Evolutionary conservation across 2,329 filamentous ascomycete species (phyloP), one percentile per base, ranked within the genome.

Genomic region (Camillea tinctor): DNA sequence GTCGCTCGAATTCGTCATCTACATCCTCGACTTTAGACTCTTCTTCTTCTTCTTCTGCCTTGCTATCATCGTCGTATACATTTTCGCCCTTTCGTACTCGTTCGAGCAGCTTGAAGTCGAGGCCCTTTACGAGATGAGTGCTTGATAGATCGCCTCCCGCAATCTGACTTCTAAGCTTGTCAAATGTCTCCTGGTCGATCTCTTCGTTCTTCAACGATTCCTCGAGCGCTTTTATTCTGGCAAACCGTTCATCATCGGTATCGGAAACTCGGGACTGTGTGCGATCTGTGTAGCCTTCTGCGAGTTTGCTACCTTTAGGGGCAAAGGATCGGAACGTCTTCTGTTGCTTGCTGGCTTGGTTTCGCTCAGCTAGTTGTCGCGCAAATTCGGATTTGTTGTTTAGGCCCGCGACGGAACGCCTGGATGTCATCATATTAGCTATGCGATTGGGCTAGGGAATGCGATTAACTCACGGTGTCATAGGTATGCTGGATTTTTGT

Each of bases 81-180:
- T 93, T 79, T 73, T 93, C 90, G 49, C 90, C 91, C 58, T 82
- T 83, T 61, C 84, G 83, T 61, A 90, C 82, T 66, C 88, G 82
- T 73, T 90, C 85, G 24, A 93, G 78, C 13, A 98, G 79, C 73
- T 90, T 90, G 73, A 92, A 90, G 75, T 99, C 95, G 54, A 99
- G 77, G 0, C 95, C 95, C 72, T 97, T 98, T 53, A 98, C 89
- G 65, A 97, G 77, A 80, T 97, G 92, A 15, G 93, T 96, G 68
- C 87, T 92, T 15, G 80, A 80, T 21, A 93, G 76, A 73, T 96
- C 90, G 7, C 93, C 94, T 3, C 93, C 93, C 0, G 92, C 85
- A 58, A 97, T 92, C 67, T 96, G 85, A 64, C 85, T 84, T 36
- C 90, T 81, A 49, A 94, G 75, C 68, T 84, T 87, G 68, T 94